Base-by-base conservation (phyloP, 139 green algal species). In the Pseudopediastrum boryanum region DNA sequence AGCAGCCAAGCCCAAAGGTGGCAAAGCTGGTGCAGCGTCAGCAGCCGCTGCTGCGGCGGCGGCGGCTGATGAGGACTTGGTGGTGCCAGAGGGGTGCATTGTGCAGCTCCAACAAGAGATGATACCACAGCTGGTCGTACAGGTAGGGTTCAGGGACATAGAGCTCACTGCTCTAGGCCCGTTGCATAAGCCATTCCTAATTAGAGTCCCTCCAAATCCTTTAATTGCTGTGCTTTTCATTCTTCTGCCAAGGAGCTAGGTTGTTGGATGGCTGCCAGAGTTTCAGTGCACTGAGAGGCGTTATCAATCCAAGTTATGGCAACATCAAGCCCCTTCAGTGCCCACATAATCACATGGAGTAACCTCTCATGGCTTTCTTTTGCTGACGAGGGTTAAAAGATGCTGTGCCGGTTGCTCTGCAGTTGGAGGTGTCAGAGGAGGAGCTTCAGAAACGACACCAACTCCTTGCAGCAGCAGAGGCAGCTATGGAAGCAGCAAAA, bases 341-440 rank as follows among this genome's bases (percentile, higher is more conserved):
- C n/a, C n/a, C n/a, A n/a, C n/a, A n/a, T n/a, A n/a, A n/a, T n/a
- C n/a, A n/a, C n/a, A n/a, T n/a, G n/a, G n/a, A n/a, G n/a, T n/a
- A n/a, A n/a, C n/a, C n/a, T n/a, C n/a, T n/a, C n/a, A n/a, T n/a
- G n/a, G n/a, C n/a, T n/a, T n/a, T n/a, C n/a, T n/a, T n/a, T n/a
- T n/a, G n/a, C n/a, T n/a, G n/a, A n/a, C n/a, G n/a, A n/a, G n/a
- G n/a, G n/a, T n/a, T n/a, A n/a, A n/a, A n/a, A n/a, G n/a, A n/a
- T n/a, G n/a, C n/a, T n/a, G n/a, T n/a, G n/a, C n/a, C n/a, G 46
- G 46, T 16, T 4, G 6, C 50, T 46, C 19, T 83, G 59, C 77
- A 85, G 67, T 39, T 87, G 31, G 61, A 79, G n/a, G 84, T 71
- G n/a, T 58, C 52, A 9, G 79, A 85, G 46, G 71, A 77, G 21